These are phyloP conservation scores for Thraustochytrium striatum DNA, from an alignment of 352 stramenopile genomes.

Conservation along the genomic window DNA sequence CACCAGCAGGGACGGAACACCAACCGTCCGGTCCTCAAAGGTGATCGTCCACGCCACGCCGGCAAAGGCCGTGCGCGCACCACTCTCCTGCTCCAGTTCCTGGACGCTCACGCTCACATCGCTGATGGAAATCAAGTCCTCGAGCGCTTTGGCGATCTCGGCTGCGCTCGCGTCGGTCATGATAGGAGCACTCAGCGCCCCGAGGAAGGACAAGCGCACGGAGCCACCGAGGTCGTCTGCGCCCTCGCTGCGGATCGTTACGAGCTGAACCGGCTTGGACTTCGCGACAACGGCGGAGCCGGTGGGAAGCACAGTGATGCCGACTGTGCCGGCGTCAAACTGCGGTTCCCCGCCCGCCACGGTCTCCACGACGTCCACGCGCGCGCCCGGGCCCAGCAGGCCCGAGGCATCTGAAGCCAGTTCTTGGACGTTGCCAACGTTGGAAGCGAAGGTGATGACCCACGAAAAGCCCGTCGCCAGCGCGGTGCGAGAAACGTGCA, in stretches of 20 bases:
- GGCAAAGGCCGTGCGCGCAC: neutral
- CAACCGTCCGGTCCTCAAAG: neutral
- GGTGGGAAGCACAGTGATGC: constrained; percentile 27
- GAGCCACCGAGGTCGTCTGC: constrained; percentile 3
- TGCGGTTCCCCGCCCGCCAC: neutral
- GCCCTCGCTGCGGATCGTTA: neutral
- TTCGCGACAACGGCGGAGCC: neutral
- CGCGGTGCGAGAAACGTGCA: constrained; percentile 1
- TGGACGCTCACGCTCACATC: neutral
- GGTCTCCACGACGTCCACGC: neutral
- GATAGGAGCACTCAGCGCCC: neutral
- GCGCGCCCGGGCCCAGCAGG: neutral
- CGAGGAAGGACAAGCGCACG: neutral
- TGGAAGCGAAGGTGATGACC: constrained; percentile 3
- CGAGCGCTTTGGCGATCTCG: neutral
- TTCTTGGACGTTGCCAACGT: neutral
- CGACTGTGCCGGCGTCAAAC: constrained; percentile 32
- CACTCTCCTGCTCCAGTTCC: neutral
- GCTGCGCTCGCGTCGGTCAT: neutral
- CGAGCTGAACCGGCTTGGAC: neutral
- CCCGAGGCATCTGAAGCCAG: neutral
- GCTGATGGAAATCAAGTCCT: neutral
- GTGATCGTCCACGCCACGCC: constrained; percentile 16
- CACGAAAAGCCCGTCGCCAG: constrained; percentile 27
- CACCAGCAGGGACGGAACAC: neutral